Conservation (phyloP, 116 monocot species). For the Thalassia testudinum region DNA sequence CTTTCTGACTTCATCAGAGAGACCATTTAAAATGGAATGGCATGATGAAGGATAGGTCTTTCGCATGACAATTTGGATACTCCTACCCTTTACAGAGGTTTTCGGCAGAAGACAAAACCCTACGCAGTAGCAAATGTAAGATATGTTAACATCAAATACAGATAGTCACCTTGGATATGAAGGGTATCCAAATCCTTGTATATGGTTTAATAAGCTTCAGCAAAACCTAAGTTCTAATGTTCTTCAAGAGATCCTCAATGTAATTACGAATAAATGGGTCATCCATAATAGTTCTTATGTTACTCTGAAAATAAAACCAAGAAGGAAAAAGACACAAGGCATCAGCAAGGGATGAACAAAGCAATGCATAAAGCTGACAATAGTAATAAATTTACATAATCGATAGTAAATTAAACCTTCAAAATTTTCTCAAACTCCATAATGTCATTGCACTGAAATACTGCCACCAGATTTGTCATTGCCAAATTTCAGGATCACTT, state of each 20-base stretch:
- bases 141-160: too few species aligned
- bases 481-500: constrained; percentile 99
- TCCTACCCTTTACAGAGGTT: too few species aligned
- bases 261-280: constrained; percentile 99
- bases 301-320: constrained; percentile 38
- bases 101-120: too few species aligned
- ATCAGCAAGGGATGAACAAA: too few species aligned
- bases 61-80: too few species aligned
- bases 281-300: constrained; percentile 97
- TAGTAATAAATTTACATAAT: too few species aligned
- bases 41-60: too few species aligned
- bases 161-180: constrained; percentile 73
- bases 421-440: constrained; percentile 96
- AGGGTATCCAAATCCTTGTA: constrained; percentile 90
- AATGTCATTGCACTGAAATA: constrained; percentile 95
- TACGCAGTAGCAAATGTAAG: too few species aligned
- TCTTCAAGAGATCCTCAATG: constrained; percentile 95
- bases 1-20: too few species aligned
- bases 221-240: constrained; percentile 92
- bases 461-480: constrained; percentile 98
- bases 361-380: too few species aligned
- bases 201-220: constrained; percentile 98
- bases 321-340: too few species aligned
- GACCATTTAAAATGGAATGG: too few species aligned
- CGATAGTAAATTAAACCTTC: constrained; percentile 36